phyloP scores from a whole-genome alignment of 2,329 filamentous ascomycete genomes.

The Onygena corvina region DNA sequence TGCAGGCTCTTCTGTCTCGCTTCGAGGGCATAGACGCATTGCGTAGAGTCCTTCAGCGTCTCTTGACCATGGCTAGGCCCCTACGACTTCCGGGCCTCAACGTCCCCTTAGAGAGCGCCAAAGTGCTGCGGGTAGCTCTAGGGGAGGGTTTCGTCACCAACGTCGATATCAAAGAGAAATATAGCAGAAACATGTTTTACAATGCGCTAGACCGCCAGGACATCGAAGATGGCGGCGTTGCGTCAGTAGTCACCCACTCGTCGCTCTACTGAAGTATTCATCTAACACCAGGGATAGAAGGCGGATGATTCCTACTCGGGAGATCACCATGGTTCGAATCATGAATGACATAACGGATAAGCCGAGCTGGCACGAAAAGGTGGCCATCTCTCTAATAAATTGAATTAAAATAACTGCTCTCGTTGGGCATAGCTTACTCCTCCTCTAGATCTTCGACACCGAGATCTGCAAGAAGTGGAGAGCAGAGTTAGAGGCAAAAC shows the following conservation, averaged over 20 bases:
- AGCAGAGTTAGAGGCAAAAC: slow-evolving; percentile 18
- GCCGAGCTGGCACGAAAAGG: slow-evolving; percentile 32
- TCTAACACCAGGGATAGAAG: background rate
- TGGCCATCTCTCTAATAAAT: slow-evolving; percentile 14
- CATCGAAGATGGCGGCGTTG: background rate
- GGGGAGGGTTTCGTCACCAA: slow-evolving; percentile 1
- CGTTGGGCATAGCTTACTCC: background rate
- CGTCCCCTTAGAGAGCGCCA: background rate
- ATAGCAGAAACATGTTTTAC: background rate
- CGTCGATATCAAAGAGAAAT: background rate
- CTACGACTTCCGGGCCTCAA: background rate
- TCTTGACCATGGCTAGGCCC: background rate
- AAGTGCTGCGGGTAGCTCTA: background rate
- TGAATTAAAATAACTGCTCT: background rate
- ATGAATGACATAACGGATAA: slow-evolving; percentile 37
- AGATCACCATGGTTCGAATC: slow-evolving; percentile 32
- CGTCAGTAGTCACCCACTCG: background rate
- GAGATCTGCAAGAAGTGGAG: slow-evolving; percentile 27
- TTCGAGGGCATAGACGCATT: no score
- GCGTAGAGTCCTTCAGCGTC: no score
- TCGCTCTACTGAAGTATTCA: background rate
- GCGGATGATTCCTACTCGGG: slow-evolving; percentile 20
- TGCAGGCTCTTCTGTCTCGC: no score
- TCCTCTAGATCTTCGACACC: slow-evolving; percentile 26
- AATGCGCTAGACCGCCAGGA: background rate